These are phyloP conservation scores for Debaryomyces sp. DNA, from an alignment of 1,139 yeast genomes.

Conservation along the genomic window DNA sequence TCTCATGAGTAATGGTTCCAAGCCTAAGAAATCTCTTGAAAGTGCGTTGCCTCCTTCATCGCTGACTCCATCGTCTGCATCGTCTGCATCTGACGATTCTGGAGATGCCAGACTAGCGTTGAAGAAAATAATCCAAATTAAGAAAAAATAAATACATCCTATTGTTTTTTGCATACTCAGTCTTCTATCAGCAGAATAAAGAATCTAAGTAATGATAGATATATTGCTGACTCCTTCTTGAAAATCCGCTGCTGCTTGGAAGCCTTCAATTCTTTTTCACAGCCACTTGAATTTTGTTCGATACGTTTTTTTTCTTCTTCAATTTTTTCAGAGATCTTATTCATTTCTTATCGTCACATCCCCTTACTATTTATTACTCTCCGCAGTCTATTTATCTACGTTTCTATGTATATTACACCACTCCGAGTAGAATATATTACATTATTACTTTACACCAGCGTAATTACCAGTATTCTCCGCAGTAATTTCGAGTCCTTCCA, in stretches of 20 bases:
- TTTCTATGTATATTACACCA: neutral
- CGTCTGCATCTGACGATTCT: constrained; percentile 28
- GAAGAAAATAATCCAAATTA: constrained; percentile 42
- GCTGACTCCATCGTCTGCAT: constrained; percentile 12
- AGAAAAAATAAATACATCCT: constrained; percentile 23
- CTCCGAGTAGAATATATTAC: neutral
- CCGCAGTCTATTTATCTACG: neutral
- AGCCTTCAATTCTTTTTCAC: constrained; percentile 1
- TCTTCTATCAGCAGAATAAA: neutral
- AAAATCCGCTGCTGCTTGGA: neutral
- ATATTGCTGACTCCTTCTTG: neutral
- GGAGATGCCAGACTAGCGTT: constrained; percentile 48
- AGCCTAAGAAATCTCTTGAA: neutral
- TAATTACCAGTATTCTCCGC: constrained; percentile 1
- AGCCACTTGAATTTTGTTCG: constrained; percentile 1
- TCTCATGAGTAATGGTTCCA: constrained; percentile 19
- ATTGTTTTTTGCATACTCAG: neutral
- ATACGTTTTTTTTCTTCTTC: neutral
- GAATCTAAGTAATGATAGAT: neutral
- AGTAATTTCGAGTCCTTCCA: constrained; percentile 1
- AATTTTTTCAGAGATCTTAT: neutral
- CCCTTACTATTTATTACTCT: neutral
- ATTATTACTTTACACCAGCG: neutral
- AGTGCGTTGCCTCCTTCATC: constrained; percentile 1
- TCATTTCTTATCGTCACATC: neutral